A percentile compares a stretch with the other conserved stretches of the same genome.
Evolutionary conservation across 768 basidiomycete genomes (phyloP).

Genomic region (Rhodotorula taiwanensis): DNA sequence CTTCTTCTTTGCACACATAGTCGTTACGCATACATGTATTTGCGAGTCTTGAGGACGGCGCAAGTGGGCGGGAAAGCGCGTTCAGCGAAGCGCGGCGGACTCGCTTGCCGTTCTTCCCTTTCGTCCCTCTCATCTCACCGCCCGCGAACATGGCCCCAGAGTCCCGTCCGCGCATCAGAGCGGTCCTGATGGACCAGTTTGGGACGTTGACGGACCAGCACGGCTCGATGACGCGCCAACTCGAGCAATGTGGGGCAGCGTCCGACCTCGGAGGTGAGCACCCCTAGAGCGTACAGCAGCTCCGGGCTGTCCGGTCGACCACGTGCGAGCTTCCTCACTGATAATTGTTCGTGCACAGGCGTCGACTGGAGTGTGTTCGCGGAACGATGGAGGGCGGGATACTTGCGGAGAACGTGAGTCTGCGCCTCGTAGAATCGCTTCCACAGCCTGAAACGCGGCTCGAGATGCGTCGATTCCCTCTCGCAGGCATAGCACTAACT

Average conservation of each 20-base stretch:
- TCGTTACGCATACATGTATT: background rate
- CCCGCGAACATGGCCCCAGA: background rate
- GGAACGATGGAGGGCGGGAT: conserved; percentile 14
- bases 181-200: conserved; percentile 29
- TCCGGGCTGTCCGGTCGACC: too few species aligned
- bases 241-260: background rate
- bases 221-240: background rate
- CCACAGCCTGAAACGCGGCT: too few species aligned
- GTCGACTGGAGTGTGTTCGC: conserved; percentile 18
- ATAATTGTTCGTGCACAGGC: too few species aligned
- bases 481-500: background rate
- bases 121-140: background rate
- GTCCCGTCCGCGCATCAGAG: background rate
- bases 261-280: too few species aligned
- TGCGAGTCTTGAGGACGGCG: too few species aligned
- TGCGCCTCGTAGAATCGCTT: background rate
- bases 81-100: too few species aligned
- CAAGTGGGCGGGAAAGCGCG: too few species aligned
- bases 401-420: conserved; percentile 28
- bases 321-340: too few species aligned
- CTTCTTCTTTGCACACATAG: too few species aligned
- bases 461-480: too few species aligned
- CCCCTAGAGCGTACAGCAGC: too few species aligned
- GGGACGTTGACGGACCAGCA: conserved; percentile 27
- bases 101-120: too few species aligned